These are phyloP conservation scores for Epichloe sibirici DNA, from an alignment of 2,329 filamentous ascomycete species.

Conservation along the genomic window DNA sequence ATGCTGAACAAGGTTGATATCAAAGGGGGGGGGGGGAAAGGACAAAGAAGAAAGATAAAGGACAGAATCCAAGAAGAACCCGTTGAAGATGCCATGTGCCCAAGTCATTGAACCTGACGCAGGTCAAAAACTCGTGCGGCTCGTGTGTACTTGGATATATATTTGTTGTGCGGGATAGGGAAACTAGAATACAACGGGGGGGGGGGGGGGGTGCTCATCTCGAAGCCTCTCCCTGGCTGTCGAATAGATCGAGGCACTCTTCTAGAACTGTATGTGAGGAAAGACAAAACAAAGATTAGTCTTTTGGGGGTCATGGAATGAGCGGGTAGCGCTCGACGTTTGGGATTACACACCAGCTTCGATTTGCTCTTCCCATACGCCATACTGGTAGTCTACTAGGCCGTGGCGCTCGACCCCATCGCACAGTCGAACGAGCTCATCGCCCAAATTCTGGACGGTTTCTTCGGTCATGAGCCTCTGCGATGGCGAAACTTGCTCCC, in stretches of 20 bases:
- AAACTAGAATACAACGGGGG: background rate
- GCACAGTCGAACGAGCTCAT: slow-evolving; percentile 69
- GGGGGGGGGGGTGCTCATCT: background rate
- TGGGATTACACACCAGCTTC: slow-evolving; percentile 51
- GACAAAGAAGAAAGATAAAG: background rate
- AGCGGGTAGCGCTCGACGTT: background rate
- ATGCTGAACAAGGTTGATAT: background rate
- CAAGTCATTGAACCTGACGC: background rate
- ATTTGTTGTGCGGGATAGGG: too few species aligned
- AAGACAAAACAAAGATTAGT: background rate
- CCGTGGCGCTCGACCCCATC: slow-evolving; percentile 82
- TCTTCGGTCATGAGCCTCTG: slow-evolving; percentile 57
- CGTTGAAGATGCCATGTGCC: background rate
- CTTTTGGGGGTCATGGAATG: background rate
- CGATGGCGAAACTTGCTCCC: slow-evolving; percentile 41
- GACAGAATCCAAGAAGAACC: background rate
- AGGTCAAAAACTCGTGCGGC: background rate
- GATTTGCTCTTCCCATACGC: slow-evolving; percentile 91
- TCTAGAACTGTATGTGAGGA: background rate
- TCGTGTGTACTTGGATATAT: too few species aligned
- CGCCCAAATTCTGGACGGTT: slow-evolving; percentile 65
- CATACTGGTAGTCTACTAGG: slow-evolving; percentile 95
- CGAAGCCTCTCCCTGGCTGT: background rate
- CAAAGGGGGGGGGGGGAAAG: background rate
- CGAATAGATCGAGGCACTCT: slow-evolving; percentile 6